phyloP scores from a whole-genome alignment of 1,139 yeast species.

The Candida sanyaensis region DNA sequence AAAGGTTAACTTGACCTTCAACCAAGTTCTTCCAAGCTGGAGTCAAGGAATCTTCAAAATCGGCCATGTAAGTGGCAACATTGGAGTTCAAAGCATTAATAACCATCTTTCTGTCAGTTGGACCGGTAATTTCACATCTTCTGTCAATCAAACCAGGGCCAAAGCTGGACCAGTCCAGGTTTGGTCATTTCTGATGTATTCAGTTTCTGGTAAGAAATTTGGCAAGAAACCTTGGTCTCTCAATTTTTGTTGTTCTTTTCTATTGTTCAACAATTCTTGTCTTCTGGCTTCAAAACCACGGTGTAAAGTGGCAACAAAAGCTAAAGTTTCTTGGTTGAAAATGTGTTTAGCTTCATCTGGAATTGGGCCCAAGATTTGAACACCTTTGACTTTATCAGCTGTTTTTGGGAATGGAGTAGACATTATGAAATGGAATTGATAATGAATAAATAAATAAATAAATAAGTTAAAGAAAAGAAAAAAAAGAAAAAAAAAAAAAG shows the following conservation, averaged over 20 bases:
- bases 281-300: constrained; percentile 67
- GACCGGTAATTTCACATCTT: constrained; percentile 87
- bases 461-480: not conserved
- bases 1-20: constrained; percentile 88
- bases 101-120: constrained; percentile 89
- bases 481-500: not conserved
- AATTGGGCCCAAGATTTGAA: constrained; percentile 64
- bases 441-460: constrained; percentile 5
- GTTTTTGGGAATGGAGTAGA: constrained; percentile 56
- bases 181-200: constrained; percentile 67
- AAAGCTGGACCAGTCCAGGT: constrained; percentile 81
- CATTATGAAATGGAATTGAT: constrained; percentile 22
- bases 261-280: constrained; percentile 57
- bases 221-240: constrained; percentile 73
- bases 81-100: constrained; percentile 88
- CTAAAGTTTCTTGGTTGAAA: constrained; percentile 68
- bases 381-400: constrained; percentile 58
- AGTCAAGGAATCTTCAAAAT: constrained; percentile 91
- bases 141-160: constrained; percentile 79
- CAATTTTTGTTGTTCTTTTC: constrained; percentile 58
- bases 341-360: constrained; percentile 62
- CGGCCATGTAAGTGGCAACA: constrained; percentile 93
- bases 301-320: constrained; percentile 72
- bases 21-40: constrained; percentile 94
- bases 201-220: constrained; percentile 72